Evolutionary conservation across 208 protist species (phyloP), one percentile per base, ranked within the genome.

Genomic region (Tritrichomonas foetus): DNA sequence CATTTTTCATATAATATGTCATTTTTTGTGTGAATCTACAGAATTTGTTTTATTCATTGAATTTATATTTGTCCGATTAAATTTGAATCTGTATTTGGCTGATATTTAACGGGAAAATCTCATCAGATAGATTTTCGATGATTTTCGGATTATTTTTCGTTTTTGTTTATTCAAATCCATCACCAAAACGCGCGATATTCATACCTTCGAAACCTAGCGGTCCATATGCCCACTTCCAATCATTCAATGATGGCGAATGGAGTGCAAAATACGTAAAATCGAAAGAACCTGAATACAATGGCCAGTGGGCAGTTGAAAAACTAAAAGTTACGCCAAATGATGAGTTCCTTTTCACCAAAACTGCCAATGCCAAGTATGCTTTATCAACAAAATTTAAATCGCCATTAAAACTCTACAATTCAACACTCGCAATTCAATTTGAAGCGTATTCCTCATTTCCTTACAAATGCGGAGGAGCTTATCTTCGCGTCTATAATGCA

Each of bases 381-480:
- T 49, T 95, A 11, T 93, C 93, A 30, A 44, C 30, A 30, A 50
- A 94, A 33, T 53, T 95, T 36, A 36, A 57, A 72, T 9, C 27
- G 30, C 49, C 72, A 66, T 41, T 94, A 27, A 22, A 33, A 20
- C 8, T 33, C 20, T n/a, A 0, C 22, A 74, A 89, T 27, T 16
- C 61, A 33, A 82, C 57, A 49, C n/a, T 94, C 22, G 66, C 94
- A 33, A 9, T 95, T 50, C 94, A 95, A 93, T 95, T 94, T 66
- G 94, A 95, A 93, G 80, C 95, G 9, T 30, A 57, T 61, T 50
- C 95, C 27, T 8, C 84, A 66, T 9, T 94, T 53, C 33, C 33
- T 25, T 13, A 95, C 27, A n/a, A 94, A 25, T 95, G 94, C 55
- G 94, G 94, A 72, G 95, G 95, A 36, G 94, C 94, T 8, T 96